A percentile compares a stretch with the other conserved stretches of the same genome.
Evolutionary conservation across 805 yeast species (phyloP).

Genomic region (Metschnikowia aberdeeniae): DNA sequence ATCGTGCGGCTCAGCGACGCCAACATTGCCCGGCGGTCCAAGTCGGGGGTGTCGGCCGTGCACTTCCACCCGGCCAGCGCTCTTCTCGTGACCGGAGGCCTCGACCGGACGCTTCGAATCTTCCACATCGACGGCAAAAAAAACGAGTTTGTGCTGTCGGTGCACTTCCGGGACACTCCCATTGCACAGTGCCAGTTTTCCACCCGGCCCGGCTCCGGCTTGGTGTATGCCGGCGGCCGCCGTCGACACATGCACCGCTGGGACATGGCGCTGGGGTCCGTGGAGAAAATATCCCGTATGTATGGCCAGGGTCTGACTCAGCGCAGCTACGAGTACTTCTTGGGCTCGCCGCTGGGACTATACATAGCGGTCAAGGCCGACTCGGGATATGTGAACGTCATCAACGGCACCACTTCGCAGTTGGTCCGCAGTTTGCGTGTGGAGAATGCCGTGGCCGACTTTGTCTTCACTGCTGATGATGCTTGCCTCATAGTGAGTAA

Average conservation of each 20-base stretch:
- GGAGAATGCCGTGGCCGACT: slow-evolving; percentile 82
- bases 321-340: slow-evolving; percentile 82
- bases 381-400: slow-evolving; percentile 85
- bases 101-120: slow-evolving; percentile 80
- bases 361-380: slow-evolving; percentile 76
- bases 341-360: slow-evolving; percentile 66
- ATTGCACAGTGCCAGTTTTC: slow-evolving; percentile 71
- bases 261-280: slow-evolving; percentile 67
- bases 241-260: slow-evolving; percentile 89
- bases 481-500: slow-evolving; percentile 54
- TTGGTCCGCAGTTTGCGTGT: slow-evolving; percentile 84
- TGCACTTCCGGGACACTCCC: slow-evolving; percentile 76
- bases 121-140: slow-evolving; percentile 87
- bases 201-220: slow-evolving; percentile 35
- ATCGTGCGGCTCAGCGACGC: slow-evolving; percentile 87
- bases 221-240: slow-evolving; percentile 83
- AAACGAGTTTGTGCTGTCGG: slow-evolving; percentile 76
- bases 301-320: slow-evolving; percentile 90
- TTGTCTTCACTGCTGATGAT: slow-evolving; percentile 56
- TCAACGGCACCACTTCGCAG: slow-evolving; percentile 76
- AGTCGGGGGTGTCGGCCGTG: slow-evolving; percentile 78
- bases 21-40: slow-evolving; percentile 62
- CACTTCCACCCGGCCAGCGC: slow-evolving; percentile 86
- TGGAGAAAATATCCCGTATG: slow-evolving; percentile 82
- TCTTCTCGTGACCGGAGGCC: slow-evolving; percentile 83